These are phyloP conservation scores for Cladosporium sp. DNA, from an alignment of 2,329 filamentous ascomycete genomes.

Conservation along the genomic window DNA sequence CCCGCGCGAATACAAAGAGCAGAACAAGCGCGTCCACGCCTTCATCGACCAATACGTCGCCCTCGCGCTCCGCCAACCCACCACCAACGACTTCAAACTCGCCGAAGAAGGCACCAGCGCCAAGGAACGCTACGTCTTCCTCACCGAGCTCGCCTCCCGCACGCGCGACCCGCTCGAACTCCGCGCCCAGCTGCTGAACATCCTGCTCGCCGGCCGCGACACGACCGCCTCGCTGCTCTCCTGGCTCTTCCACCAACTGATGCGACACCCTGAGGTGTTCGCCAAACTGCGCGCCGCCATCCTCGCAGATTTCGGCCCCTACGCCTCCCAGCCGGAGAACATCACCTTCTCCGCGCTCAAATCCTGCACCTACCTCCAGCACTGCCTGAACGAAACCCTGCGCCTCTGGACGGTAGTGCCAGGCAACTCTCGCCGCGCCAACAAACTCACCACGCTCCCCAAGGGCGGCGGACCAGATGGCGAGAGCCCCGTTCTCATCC, in stretches of 20 bases:
- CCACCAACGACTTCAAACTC: slow-evolving; percentile 18
- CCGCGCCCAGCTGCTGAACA: slow-evolving; percentile 44
- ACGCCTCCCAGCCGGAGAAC: slow-evolving; percentile 37
- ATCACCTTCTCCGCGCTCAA: slow-evolving; percentile 61
- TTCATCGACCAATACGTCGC: slow-evolving; percentile 46
- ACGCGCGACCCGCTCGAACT: slow-evolving; percentile 42
- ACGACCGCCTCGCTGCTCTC: slow-evolving; percentile 52
- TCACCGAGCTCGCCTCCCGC: slow-evolving; percentile 43
- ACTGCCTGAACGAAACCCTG: slow-evolving; percentile 51
- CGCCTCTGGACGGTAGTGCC: slow-evolving; percentile 76
- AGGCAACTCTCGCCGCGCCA: slow-evolving; percentile 69
- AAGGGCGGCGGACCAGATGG: slow-evolving; percentile 53
- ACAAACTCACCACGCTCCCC: slow-evolving; percentile 70
- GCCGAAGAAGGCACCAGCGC: slow-evolving; percentile 23
- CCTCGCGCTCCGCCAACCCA: slow-evolving; percentile 36
- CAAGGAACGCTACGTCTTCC: slow-evolving; percentile 44
- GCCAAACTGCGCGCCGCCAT: slow-evolving; percentile 47
- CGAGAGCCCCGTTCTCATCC: slow-evolving; percentile 49
- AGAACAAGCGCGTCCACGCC: slow-evolving; percentile 38
- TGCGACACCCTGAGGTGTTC: slow-evolving; percentile 48
- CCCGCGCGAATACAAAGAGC: slow-evolving; percentile 34
- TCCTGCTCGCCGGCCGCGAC: slow-evolving; percentile 67
- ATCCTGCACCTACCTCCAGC: slow-evolving; percentile 60
- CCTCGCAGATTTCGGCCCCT: slow-evolving; percentile 43
- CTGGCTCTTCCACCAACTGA: slow-evolving; percentile 52